phyloP scores from a whole-genome alignment of 345 rosid species.

The Lepidium africanum region DNA sequence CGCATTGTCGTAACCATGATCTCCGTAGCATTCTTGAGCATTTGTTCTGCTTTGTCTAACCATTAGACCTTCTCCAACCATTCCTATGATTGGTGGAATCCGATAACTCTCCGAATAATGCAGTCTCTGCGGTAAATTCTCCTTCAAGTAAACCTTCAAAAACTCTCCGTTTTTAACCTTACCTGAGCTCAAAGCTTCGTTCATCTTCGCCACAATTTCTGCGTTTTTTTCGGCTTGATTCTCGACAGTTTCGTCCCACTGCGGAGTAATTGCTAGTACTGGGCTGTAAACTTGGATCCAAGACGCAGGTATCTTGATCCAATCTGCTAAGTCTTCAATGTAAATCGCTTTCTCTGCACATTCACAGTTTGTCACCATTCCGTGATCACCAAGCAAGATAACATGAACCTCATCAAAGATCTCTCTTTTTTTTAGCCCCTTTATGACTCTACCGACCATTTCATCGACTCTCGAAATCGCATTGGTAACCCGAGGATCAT shows the following conservation, averaged over 20 bases:
- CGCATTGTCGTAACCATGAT: conserved; percentile 81
- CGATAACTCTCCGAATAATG: conserved; percentile 64
- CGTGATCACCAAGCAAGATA: conserved; percentile 86
- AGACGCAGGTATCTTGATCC: conserved; percentile 50
- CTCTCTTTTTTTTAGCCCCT: conserved; percentile 70
- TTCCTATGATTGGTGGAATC: conserved; percentile 68
- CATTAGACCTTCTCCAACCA: conserved; percentile 63
- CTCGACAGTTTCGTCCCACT: conserved; percentile 29
- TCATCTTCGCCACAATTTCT: conserved; percentile 62
- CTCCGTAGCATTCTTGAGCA: conserved; percentile 66
- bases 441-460: conserved; percentile 68
- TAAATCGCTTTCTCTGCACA: conserved; percentile 52
- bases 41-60: conserved; percentile 56
- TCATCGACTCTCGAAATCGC: conserved; percentile 55
- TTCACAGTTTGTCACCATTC: conserved; percentile 90
- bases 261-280: conserved; percentile 65
- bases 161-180: conserved; percentile 63
- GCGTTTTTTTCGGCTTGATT: conserved; percentile 14
- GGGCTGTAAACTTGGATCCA: conserved; percentile 68
- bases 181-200: conserved; percentile 55
- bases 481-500: conserved; percentile 64
- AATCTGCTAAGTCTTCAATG: conserved; percentile 59
- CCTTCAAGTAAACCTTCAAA: conserved; percentile 67
- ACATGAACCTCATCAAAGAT: conserved; percentile 64
- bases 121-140: conserved; percentile 64